Evolutionary conservation across 495 filamentous ascomycete genomes (phyloP).

Genomic region (Penicillium crystallinum): DNA sequence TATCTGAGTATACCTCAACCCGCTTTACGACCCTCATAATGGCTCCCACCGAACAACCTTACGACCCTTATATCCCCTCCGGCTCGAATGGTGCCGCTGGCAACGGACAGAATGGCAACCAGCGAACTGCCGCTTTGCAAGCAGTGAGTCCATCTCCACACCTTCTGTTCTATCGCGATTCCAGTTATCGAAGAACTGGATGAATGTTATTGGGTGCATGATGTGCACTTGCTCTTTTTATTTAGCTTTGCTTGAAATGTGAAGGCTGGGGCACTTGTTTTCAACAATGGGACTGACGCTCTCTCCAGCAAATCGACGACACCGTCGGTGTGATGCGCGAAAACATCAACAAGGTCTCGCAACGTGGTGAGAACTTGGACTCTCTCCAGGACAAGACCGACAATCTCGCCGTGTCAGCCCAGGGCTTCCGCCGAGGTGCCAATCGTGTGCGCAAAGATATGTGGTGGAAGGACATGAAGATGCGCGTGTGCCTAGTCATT

Average conservation of each 20-base stretch:
- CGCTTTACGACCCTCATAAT: conserved; percentile 39
- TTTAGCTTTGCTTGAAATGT: not conserved
- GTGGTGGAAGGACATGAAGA: conserved; percentile 99
- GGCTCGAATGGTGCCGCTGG: conserved; percentile 47
- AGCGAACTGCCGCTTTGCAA: conserved; percentile 69
- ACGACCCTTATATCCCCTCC: conserved; percentile 87
- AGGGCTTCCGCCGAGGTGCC: conserved; percentile 90
- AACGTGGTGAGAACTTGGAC: conserved; percentile 88
- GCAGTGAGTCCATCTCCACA: conserved; percentile 54
- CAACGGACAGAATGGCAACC: conserved; percentile 53
- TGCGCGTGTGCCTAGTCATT: conserved; percentile 90
- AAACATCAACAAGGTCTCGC: conserved; percentile 87
- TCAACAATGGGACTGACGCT: conserved; percentile 16
- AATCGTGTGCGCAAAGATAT: conserved; percentile 94
- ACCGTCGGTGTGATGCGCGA: conserved; percentile 90
- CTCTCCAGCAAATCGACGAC: conserved; percentile 84
- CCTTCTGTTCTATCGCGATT: not conserved
- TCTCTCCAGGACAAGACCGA: conserved; percentile 93
- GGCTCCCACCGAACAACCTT: conserved; percentile 64
- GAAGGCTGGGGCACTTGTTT: not conserved
- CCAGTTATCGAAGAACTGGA: not conserved
- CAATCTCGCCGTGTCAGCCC: conserved; percentile 81
- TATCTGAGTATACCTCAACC: conserved; percentile 13
- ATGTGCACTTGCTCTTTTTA: not conserved
- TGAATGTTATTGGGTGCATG: not conserved